These are phyloP conservation scores for Trametes villosa DNA, from an alignment of 768 basidiomycete genomes.

Conservation along the genomic window DNA sequence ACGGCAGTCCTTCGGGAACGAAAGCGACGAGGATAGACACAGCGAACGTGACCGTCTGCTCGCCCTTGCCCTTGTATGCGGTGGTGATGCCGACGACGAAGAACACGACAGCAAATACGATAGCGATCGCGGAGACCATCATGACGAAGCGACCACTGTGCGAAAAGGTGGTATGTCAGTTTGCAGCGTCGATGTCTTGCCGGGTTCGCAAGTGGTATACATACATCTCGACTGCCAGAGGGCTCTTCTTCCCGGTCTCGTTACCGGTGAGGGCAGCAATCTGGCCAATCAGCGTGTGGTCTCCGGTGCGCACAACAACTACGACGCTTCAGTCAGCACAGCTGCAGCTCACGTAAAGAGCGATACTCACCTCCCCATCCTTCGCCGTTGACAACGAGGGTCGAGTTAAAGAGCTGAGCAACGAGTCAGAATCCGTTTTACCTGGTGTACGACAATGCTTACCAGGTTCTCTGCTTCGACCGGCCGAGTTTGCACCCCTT, in stretches of 20 bases:
- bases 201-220: constrained; percentile 20
- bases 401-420: constrained; percentile 67
- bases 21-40: constrained; percentile 65
- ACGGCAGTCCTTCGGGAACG: constrained; percentile 66
- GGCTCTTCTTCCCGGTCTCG: constrained; percentile 66
- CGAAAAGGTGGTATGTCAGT: neutral
- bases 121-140: constrained; percentile 63
- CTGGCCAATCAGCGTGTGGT: constrained; percentile 70
- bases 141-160: constrained; percentile 61
- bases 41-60: constrained; percentile 64
- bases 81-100: constrained; percentile 69
- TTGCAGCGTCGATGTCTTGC: neutral
- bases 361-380: constrained; percentile 60
- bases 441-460: constrained; percentile 11
- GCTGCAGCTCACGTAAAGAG: neutral
- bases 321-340: neutral
- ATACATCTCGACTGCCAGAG: constrained; percentile 69
- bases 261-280: constrained; percentile 69
- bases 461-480: constrained; percentile 72
- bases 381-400: constrained; percentile 72
- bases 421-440: neutral
- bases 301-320: constrained; percentile 72
- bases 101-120: constrained; percentile 64
- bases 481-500: constrained; percentile 52
- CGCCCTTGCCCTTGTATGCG: constrained; percentile 63